phyloP scores from a whole-genome alignment of 345 rosid genomes.

The Lepidium aucheri region DNA sequence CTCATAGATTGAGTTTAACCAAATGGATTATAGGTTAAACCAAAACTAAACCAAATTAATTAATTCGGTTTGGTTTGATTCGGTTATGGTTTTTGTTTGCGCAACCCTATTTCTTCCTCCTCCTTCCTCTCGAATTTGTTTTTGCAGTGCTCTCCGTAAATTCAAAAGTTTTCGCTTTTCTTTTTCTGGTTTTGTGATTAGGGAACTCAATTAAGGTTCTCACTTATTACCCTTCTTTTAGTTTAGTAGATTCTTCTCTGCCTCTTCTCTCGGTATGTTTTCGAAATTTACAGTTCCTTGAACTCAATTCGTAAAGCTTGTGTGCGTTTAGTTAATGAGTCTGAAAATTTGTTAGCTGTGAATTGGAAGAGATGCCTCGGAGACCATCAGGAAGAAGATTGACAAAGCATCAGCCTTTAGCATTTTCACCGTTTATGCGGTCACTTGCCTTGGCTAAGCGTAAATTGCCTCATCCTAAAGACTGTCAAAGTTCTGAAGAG shows the following conservation, averaged over 20 bases:
- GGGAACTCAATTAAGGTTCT: not conserved
- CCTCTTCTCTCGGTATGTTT: not conserved
- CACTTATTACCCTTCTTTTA: not conserved
- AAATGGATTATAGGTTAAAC: too few relatives aligned
- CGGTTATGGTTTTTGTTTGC: too few relatives aligned
- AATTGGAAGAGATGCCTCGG: conserved; percentile 39
- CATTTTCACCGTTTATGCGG: conserved; percentile 69
- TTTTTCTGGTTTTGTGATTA: not conserved
- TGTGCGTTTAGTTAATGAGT: not conserved
- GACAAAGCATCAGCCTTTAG: conserved; percentile 35
- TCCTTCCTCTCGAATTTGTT: too few relatives aligned
- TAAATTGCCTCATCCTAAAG: conserved; percentile 16
- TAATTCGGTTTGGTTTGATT: too few relatives aligned
- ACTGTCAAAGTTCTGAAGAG: conserved; percentile 11
- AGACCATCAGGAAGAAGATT: conserved; percentile 31
- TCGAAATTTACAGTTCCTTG: not conserved
- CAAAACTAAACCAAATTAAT: too few relatives aligned
- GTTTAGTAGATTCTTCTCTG: not conserved
- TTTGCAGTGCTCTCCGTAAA: too few relatives aligned
- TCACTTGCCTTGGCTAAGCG: conserved; percentile 41
- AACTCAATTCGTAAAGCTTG: not conserved
- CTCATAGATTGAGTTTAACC: not conserved
- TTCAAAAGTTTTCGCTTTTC: not conserved
- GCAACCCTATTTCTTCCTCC: too few relatives aligned
- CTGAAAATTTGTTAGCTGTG: not conserved